These are phyloP conservation scores for Aspergillus avenaceus DNA, from an alignment of 495 filamentous ascomycete genomes.

Conservation along the genomic window DNA sequence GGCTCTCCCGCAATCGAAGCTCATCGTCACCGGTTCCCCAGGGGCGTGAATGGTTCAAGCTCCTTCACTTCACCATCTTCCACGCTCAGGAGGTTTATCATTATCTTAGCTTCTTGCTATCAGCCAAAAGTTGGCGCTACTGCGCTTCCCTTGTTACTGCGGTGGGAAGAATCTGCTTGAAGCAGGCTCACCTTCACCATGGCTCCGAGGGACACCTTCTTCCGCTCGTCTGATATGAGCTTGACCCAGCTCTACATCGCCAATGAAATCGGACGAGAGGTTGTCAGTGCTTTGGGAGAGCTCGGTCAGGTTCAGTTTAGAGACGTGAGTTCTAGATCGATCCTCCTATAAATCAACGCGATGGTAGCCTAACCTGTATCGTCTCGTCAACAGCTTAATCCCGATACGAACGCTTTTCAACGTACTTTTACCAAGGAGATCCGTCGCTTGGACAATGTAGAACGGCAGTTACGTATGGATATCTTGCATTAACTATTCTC, in stretches of 20 bases:
- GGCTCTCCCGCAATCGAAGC: constrained; percentile 7
- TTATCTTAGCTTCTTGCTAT: constrained; percentile 6
- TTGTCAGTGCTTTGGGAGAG: constrained; percentile 93
- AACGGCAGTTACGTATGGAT: constrained; percentile 84
- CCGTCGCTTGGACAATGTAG: constrained; percentile 92
- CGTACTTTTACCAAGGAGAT: constrained; percentile 97
- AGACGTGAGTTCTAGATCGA: constrained; percentile 63
- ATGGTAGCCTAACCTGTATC: constrained; percentile 11
- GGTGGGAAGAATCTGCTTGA: constrained; percentile 27
- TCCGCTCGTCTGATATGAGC: constrained; percentile 99
- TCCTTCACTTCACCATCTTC: neutral
- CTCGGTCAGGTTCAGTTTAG: constrained; percentile 93
- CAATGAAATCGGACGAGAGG: constrained; percentile 96
- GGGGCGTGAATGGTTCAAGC: constrained; percentile 1
- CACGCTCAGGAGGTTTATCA: constrained; percentile 4
- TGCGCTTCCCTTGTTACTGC: constrained; percentile 9
- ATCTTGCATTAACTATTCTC: neutral
- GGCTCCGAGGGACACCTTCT: constrained; percentile 79
- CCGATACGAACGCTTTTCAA: constrained; percentile 89
- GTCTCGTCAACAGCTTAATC: constrained; percentile 65
- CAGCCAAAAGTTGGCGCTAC: constrained; percentile 1
- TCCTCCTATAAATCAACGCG: neutral
- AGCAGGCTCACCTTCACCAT: constrained; percentile 35
- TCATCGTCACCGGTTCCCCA: constrained; percentile 10
- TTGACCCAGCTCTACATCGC: constrained; percentile 98